Evolutionary conservation across 192 early-diverging fungal species (phyloP), one percentile per base, ranked within the genome.

Genomic region (Ambispora gerdemannii): DNA sequence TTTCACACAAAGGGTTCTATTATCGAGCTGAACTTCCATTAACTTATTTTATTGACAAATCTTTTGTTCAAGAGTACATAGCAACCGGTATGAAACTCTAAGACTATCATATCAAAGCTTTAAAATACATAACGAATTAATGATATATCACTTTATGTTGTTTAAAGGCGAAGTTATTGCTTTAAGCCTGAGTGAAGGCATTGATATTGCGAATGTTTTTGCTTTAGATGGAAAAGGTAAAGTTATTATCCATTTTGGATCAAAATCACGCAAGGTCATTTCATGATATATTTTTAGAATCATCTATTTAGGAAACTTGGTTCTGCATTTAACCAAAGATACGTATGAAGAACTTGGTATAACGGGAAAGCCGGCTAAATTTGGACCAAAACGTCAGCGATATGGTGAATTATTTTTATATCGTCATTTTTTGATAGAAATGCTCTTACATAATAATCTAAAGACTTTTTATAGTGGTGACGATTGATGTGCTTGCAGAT

Each of bases 311-410:
- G 80, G 80, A 56, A 81, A 70, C 22, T 31, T 81, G 20, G 75
- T 77, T 17, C 51, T 81, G 32, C 75, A 74, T 8, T 56, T 81
- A 22, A 79, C 75, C 3, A 81, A 81, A 50, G 80, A 81, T 60
- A 71, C 77, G 0, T 81, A 81, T 28, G 80, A 81, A 30, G 63
- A 74, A 25, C 71, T 81, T 60, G 80, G 80, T 58, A 28, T 81
- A 20, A 34, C 64, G 0, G 80, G 80, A 0, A 49, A 63, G n/a
- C 61, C 72, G 10, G 64, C 80, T n/a, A 69, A 71, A 61, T 81
- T 76, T 49, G 58, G 73, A 22, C 59, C 72, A 13, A 25, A 74
- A 33, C 56, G 64, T 0, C 77, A 78, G 34, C 55, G 77, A 55
- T 81, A 75, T 73, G 66, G 80, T 81, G 78, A 24, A 32, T 69